Percentiles rank a stretch among this genome's conserved stretches.
Conservation (phyloP, 352 stramenopile genomes). For the Phytophthora pini region DNA sequence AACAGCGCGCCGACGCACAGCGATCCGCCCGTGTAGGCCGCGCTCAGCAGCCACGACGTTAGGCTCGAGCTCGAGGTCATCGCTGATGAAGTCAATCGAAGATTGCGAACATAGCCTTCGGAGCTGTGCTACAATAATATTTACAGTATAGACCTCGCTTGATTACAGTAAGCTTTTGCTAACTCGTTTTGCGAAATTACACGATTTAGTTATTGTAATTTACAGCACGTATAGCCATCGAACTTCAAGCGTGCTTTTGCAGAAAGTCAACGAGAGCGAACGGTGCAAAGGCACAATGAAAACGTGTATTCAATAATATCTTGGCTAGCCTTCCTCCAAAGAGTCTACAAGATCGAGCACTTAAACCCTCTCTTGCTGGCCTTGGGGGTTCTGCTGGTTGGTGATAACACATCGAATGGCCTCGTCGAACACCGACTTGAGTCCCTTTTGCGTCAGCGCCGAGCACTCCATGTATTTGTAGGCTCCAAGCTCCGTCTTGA, state of each 20-base stretch:
- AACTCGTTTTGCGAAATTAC: neutral
- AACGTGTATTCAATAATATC: slow-evolving; percentile 23
- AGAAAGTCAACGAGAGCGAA: slow-evolving; percentile 1
- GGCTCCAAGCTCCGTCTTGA: slow-evolving; percentile 91
- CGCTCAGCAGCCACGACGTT: slow-evolving; percentile 67
- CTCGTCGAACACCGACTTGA: slow-evolving; percentile 96
- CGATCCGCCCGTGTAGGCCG: slow-evolving; percentile 66
- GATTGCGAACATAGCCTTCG: slow-evolving; percentile 9
- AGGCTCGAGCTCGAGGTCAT: slow-evolving; percentile 56
- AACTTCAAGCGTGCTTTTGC: slow-evolving; percentile 12
- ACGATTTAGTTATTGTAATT: neutral
- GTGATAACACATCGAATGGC: slow-evolving; percentile 91
- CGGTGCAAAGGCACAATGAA: slow-evolving; percentile 21
- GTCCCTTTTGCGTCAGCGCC: slow-evolving; percentile 92
- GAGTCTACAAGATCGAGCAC: slow-evolving; percentile 75
- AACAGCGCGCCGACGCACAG: slow-evolving; percentile 65
- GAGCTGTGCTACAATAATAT: neutral
- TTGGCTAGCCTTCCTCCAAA: slow-evolving; percentile 8
- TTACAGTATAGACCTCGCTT: slow-evolving; percentile 7
- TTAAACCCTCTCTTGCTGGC: slow-evolving; percentile 44
- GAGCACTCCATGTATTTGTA: slow-evolving; percentile 95
- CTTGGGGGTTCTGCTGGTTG: slow-evolving; percentile 81
- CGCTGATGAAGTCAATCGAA: neutral
- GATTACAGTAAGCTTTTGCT: neutral
- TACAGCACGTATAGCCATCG: slow-evolving; percentile 2